phyloP scores from a whole-genome alignment of 139 green algal species.

The Penium margaritaceum region DNA sequence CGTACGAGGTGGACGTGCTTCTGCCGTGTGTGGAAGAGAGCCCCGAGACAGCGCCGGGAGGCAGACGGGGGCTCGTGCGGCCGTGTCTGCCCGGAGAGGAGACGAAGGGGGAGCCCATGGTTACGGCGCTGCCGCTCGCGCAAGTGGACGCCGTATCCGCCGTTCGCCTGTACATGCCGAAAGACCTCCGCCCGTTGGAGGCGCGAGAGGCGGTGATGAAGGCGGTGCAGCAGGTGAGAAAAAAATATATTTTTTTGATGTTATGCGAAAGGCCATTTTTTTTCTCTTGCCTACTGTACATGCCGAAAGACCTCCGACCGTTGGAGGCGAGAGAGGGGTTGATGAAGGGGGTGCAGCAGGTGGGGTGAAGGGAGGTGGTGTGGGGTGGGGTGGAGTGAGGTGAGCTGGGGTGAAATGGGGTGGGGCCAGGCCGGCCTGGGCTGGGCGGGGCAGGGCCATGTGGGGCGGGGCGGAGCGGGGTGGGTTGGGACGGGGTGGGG shows the following conservation, averaged over 20 bases:
- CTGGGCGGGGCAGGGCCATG: no score
- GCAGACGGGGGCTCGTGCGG: neutral
- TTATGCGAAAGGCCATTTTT: no score
- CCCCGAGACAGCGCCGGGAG: constrained; percentile 1
- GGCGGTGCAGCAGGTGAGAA: constrained; percentile 47
- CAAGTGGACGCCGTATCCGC: constrained; percentile 55
- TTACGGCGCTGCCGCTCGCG: constrained; percentile 8
- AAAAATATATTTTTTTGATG: no score
- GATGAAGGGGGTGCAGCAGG: constrained; percentile 30
- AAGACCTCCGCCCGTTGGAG: constrained; percentile 60
- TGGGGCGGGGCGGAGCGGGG: no score
- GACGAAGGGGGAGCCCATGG: constrained; percentile 28
- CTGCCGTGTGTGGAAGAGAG: constrained; percentile 18
- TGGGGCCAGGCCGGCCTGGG: no score
- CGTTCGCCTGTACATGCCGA: constrained; percentile 62
- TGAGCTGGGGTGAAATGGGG: no score
- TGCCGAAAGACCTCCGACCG: constrained; percentile 63
- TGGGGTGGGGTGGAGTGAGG: no score
- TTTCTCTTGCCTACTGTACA: no score
- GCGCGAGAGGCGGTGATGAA: constrained; percentile 30
- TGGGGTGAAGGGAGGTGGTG: no score
- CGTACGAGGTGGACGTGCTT: constrained; percentile 53
- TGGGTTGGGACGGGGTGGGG: no score
- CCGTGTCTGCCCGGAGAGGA: constrained; percentile 3
- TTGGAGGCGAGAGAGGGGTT: constrained; percentile 44